Base-by-base conservation (phyloP, 257 asterid genomes). In the Vinca minor region DNA sequence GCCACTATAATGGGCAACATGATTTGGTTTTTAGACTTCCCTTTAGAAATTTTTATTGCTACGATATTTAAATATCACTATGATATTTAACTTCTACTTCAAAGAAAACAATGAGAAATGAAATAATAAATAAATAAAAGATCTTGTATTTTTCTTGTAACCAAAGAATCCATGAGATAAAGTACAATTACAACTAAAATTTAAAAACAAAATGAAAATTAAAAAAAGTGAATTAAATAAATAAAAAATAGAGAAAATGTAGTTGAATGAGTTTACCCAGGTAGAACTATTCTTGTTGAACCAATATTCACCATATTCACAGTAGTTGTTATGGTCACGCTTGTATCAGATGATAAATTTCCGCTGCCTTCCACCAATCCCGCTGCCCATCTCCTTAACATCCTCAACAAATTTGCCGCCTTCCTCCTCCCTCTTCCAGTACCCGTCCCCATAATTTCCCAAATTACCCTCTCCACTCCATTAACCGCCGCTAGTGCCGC, bases 361-460 rank as follows among this genome's bases (percentile, higher is more conserved):
- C 81, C n/a, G n/a, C n/a, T n/a, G n/a, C n/a, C n/a, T n/a, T n/a
- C 88, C 26, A 82, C 82, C 5, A 82, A 48, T 7, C 96, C 95
- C 8, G 88, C 91, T 0, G 92, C 96, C 97, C 97, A 90, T 81
- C 97, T 84, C 80, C 95, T 82, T 36, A 90, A 71, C 45, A 90
- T 76, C 82, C 95, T 79, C 78, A 90, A 69, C 87, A 90, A 67
- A 5, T 86, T 73, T 17, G 88, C 88, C 29, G 96, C 97, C 77
- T 90, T 90, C 73, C 95, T 73, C 71, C 88, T 74, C 0, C 73
- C 90, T 65, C 97, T 76, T 39, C 82, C 92, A 17, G 95, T 85
- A 12, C 95, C 97, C 76, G 56, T 79, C 39, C 95, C 95, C 88
- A 90, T 84, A 44, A 82, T 70, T 47, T 89, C 97, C 97, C 97